Conservation (phyloP, 148 eudicot genomes). For the Euryodendron excelsum region DNA sequence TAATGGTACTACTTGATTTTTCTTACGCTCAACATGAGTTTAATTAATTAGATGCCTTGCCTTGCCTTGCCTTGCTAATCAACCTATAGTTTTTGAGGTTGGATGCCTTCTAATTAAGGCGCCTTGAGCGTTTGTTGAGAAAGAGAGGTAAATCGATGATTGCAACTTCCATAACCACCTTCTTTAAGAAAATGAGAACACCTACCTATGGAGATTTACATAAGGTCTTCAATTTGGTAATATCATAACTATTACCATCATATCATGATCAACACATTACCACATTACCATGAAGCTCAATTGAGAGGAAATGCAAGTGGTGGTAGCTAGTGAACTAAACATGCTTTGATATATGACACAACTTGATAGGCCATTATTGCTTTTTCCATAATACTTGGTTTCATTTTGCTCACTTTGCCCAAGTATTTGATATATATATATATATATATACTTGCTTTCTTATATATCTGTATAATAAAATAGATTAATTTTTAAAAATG, state of each 20-base stretch:
- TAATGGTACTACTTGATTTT: neutral
- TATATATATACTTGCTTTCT: too few relatives aligned
- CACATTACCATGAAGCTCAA: too few relatives aligned
- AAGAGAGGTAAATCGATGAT: neutral
- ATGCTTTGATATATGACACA: too few relatives aligned
- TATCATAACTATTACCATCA: neutral
- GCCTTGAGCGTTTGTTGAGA: neutral
- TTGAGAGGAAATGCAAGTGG: neutral
- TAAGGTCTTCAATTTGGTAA: neutral
- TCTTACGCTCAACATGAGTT: neutral
- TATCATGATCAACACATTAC: neutral
- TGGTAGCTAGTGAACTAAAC: neutral
- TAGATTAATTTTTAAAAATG: too few relatives aligned
- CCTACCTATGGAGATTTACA: neutral
- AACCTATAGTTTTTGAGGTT: neutral
- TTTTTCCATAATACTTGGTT: neutral
- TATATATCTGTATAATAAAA: too few relatives aligned
- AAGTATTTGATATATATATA: too few relatives aligned
- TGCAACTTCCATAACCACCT: neutral
- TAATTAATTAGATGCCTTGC: too few relatives aligned
- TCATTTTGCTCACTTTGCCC: neutral
- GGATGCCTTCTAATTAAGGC: neutral
- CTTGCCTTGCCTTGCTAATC: neutral
- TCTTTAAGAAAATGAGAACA: neutral
- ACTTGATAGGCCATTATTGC: neutral